Evolutionary conservation across 768 basidiomycete species (phyloP).

Genomic region (Thelephora aurantiotincta): DNA sequence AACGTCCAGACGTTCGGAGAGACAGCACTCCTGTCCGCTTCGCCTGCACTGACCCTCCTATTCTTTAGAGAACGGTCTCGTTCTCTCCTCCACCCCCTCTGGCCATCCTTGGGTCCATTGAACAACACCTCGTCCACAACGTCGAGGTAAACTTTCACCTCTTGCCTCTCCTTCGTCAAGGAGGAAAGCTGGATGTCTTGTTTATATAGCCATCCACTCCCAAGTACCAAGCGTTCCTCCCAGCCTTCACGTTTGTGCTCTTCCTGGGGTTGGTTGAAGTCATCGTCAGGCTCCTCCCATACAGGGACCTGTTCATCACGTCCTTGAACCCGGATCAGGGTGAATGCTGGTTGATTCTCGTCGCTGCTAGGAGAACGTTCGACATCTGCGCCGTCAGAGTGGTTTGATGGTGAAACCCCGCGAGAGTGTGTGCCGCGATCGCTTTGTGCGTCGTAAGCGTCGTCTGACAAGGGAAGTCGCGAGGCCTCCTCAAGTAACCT

Average conservation of each 20-base stretch:
- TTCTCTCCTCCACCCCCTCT: conserved; percentile 34
- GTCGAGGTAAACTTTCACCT: conserved; percentile 51
- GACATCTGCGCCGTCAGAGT: conserved; percentile 12
- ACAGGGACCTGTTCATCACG: conserved; percentile 53
- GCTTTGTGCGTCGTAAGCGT: conserved; percentile 72
- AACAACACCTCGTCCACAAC: conserved; percentile 76
- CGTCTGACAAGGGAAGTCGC: conserved; percentile 64
- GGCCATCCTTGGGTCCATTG: conserved; percentile 34
- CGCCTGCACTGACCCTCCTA: conserved; percentile 34
- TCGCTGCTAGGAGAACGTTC: conserved; percentile 9
- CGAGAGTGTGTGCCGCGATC: conserved; percentile 26
- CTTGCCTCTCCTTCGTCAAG: conserved; percentile 40
- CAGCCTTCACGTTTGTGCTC: conserved; percentile 52
- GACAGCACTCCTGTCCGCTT: conserved; percentile 14
- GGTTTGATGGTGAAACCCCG: conserved; percentile 9
- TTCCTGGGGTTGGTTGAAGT: conserved; percentile 31
- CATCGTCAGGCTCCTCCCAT: conserved; percentile 53
- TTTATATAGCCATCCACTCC: conserved; percentile 72
- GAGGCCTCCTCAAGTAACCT: conserved; percentile 69
- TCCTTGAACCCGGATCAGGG: conserved; percentile 39
- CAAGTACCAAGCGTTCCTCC: conserved; percentile 72
- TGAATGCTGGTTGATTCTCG: conserved; percentile 8
- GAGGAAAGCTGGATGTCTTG: conserved; percentile 45
- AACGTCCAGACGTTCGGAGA: conserved; percentile 6
- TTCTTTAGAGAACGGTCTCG: conserved; percentile 31